Percentiles rank a stretch among this genome's conserved stretches.
Conservation (phyloP, 2,329 filamentous ascomycete species). For the Colletotrichum agaves region DNA sequence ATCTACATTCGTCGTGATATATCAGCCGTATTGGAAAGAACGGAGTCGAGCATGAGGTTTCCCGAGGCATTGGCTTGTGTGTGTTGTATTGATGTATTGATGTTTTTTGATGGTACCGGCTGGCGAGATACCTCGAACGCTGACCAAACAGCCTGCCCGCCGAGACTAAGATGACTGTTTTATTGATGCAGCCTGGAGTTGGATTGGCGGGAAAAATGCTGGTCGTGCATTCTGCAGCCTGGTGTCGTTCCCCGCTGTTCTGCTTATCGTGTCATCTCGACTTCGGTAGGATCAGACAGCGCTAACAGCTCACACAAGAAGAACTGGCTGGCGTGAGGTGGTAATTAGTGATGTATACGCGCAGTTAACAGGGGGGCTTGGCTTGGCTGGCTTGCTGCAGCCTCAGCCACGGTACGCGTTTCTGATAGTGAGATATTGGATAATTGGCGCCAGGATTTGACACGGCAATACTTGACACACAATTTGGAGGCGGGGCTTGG, state of each 20-base stretch:
- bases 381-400: conserved; percentile 17
- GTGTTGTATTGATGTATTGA: not conserved
- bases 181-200: conserved; percentile 11
- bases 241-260: not conserved
- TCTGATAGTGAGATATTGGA: conserved; percentile 9
- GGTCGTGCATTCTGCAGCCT: conserved; percentile 12
- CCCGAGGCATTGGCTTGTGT: not conserved
- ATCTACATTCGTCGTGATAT: too few relatives aligned
- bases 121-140: conserved; percentile 3
- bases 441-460: conserved; percentile 9
- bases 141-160: conserved; percentile 10
- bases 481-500: conserved; percentile 15
- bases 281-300: not conserved
- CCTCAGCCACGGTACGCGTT: conserved; percentile 25
- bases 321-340: not conserved
- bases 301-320: not conserved
- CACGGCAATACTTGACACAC: not conserved
- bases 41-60: not conserved
- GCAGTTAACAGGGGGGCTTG: not conserved
- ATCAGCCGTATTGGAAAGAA: not conserved
- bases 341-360: not conserved
- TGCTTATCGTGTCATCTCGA: conserved; percentile 9
- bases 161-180: conserved; percentile 6
- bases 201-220: conserved; percentile 10
- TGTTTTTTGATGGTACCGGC: not conserved